Evolutionary conservation across 345 rosid species (phyloP).

Genomic region (Aquilaria malaccensis): DNA sequence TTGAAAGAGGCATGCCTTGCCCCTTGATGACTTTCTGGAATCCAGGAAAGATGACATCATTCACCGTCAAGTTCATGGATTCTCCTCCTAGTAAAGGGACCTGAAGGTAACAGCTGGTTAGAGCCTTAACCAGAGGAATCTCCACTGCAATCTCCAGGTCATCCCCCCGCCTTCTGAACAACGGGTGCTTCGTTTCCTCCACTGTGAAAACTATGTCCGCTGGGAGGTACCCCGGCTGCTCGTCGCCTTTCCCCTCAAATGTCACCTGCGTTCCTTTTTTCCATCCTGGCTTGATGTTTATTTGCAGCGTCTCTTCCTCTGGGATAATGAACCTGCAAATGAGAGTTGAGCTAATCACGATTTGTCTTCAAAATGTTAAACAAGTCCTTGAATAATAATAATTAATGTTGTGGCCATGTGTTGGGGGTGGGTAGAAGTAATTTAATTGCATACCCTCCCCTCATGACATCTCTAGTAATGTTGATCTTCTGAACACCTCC

Average conservation of each 20-base stretch:
- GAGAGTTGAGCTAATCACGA: neutral
- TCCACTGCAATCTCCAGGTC: constrained; percentile 61
- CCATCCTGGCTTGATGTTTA: constrained; percentile 86
- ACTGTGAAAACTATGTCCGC: constrained; percentile 56
- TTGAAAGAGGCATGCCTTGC: constrained; percentile 68
- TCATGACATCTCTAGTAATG: constrained; percentile 49
- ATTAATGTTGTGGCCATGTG: neutral
- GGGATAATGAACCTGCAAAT: constrained; percentile 40
- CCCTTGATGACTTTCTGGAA: constrained; percentile 50
- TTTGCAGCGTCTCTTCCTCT: constrained; percentile 59
- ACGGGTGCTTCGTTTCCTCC: constrained; percentile 53
- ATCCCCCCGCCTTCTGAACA: constrained; percentile 56
- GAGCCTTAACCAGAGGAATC: constrained; percentile 71
- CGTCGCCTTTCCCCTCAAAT: constrained; percentile 84
- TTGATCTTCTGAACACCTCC: constrained; percentile 58
- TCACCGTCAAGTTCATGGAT: constrained; percentile 38
- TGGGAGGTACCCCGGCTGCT: constrained; percentile 65
- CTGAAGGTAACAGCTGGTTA: constrained; percentile 63
- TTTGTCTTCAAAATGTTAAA: neutral
- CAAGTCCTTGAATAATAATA: neutral
- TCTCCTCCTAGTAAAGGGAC: constrained; percentile 68
- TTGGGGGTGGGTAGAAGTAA: neutral
- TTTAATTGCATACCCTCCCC: constrained; percentile 42
- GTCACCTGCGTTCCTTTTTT: constrained; percentile 74
- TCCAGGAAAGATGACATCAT: constrained; percentile 58